phyloP scores from a whole-genome alignment of 2,329 filamentous ascomycete species.

The Kalmusia sp. region DNA sequence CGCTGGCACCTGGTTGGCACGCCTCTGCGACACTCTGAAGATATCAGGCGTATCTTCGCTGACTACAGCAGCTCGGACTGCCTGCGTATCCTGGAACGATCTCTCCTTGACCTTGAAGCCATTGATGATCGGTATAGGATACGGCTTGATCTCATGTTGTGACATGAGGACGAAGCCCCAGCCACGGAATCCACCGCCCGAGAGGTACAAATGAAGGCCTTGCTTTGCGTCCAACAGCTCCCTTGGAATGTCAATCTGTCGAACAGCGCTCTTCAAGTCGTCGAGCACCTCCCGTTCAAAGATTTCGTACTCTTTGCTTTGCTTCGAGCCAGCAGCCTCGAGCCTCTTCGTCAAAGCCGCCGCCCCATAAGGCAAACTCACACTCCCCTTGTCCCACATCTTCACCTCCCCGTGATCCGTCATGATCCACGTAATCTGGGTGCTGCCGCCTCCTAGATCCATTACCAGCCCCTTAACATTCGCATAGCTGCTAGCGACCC shows the following conservation, averaged over 20 bases:
- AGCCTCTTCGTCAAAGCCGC: slow-evolving; percentile 68
- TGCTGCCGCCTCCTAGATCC: slow-evolving; percentile 81
- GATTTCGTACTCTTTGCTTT: slow-evolving; percentile 52
- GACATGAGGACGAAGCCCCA: slow-evolving; percentile 92
- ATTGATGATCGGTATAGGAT: slow-evolving; percentile 84
- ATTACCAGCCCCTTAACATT: slow-evolving; percentile 80
- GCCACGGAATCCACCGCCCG: slow-evolving; percentile 87
- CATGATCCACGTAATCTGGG: slow-evolving; percentile 73
- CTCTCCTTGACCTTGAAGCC: slow-evolving; percentile 72
- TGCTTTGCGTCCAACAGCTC: slow-evolving; percentile 51
- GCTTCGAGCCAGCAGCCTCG: slow-evolving; percentile 40
- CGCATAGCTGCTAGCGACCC: slow-evolving; percentile 77
- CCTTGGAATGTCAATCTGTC: slow-evolving; percentile 62
- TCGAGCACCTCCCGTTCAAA: slow-evolving; percentile 62
- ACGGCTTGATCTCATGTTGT: slow-evolving; percentile 74
- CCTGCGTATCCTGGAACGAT: slow-evolving; percentile 65
- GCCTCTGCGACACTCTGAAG: slow-evolving; percentile 80
- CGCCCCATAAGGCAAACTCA: slow-evolving; percentile 74
- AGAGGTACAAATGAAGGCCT: slow-evolving; percentile 75
- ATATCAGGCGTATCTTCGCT: slow-evolving; percentile 47
- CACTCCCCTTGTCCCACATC: slow-evolving; percentile 55
- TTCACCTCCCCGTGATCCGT: slow-evolving; percentile 55
- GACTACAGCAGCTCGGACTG: slow-evolving; percentile 51
- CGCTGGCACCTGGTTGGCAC: slow-evolving; percentile 82
- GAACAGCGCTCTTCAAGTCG: slow-evolving; percentile 68